These are phyloP conservation scores for Calycina herbarum DNA, from an alignment of 2,329 filamentous ascomycete species.

Conservation along the genomic window DNA sequence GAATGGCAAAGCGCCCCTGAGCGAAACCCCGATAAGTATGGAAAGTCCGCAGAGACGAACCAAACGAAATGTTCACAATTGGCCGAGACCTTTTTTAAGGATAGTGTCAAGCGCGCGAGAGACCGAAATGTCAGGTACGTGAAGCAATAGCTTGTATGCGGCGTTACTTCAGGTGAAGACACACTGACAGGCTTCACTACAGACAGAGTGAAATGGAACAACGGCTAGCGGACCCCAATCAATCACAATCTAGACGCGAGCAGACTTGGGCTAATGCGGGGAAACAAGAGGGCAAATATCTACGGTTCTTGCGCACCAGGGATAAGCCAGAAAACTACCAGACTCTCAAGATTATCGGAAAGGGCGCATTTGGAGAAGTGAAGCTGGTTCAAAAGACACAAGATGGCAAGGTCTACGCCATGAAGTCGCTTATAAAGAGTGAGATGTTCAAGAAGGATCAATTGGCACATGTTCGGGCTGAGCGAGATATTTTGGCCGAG, in stretches of 20 bases:
- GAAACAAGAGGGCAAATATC: constrained; percentile 85
- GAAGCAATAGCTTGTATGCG: not conserved
- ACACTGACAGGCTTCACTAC: constrained; percentile 3
- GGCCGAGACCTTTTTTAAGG: constrained; percentile 94
- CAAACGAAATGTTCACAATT: constrained; percentile 69
- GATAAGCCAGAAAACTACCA: constrained; percentile 93
- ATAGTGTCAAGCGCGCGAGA: constrained; percentile 92
- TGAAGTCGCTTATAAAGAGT: constrained; percentile 97
- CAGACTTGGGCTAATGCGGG: constrained; percentile 83
- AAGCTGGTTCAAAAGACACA: constrained; percentile 96
- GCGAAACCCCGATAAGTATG: constrained; percentile 80
- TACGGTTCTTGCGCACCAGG: constrained; percentile 90
- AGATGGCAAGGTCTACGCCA: constrained; percentile 94
- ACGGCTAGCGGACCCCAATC: constrained; percentile 74
- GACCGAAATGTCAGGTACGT: constrained; percentile 90
- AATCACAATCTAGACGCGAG: constrained; percentile 75
- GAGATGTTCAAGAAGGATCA: constrained; percentile 99
- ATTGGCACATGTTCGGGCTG: constrained; percentile 92
- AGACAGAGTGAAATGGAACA: constrained; percentile 92
- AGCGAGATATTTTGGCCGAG: constrained; percentile 96
- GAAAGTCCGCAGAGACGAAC: constrained; percentile 64
- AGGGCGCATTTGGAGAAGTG: constrained; percentile 97
- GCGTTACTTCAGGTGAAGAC: not conserved
- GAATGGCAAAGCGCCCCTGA: constrained; percentile 77
- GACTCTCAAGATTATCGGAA: constrained; percentile 97